phyloP scores from a whole-genome alignment of 176 grass and related monocot species.

The Musa beccarii region DNA sequence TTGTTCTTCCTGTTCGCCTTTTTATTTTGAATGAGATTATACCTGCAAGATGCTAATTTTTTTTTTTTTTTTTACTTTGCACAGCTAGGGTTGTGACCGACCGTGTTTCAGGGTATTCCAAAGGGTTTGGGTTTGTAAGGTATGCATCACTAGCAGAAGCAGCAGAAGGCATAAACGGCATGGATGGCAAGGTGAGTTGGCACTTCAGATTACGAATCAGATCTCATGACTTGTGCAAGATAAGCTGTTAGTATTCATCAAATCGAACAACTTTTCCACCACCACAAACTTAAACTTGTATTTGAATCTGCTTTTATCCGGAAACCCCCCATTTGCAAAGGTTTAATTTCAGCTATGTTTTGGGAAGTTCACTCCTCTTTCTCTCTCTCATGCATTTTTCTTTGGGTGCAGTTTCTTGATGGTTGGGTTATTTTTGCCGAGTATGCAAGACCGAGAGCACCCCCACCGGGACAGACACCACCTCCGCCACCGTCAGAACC shows the following conservation, averaged over 20 bases:
- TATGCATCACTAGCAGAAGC: slow-evolving; percentile 67
- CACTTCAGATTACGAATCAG: no score
- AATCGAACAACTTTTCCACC: no score
- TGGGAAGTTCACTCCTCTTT: background rate
- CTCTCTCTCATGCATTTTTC: background rate
- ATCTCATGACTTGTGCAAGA: no score
- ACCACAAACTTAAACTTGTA: no score
- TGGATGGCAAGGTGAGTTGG: slow-evolving; percentile 71
- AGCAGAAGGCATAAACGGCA: slow-evolving; percentile 56
- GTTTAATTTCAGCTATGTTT: no score
- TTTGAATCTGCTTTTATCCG: no score
- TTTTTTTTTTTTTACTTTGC: background rate
- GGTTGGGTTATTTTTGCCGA: slow-evolving; percentile 79
- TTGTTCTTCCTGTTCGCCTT: background rate
- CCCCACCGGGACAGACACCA: slow-evolving; percentile 15
- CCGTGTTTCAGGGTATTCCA: slow-evolving; percentile 71
- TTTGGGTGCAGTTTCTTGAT: slow-evolving; percentile 52
- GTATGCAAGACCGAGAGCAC: slow-evolving; percentile 40
- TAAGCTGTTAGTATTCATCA: no score
- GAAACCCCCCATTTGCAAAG: no score
- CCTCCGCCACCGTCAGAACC: background rate
- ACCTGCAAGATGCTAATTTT: background rate
- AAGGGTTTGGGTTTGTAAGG: slow-evolving; percentile 83
- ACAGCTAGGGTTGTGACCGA: slow-evolving; percentile 75
- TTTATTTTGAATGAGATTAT: background rate